Conservation (phyloP, 441 rosid genomes). For the Omphalea diandra region DNA sequence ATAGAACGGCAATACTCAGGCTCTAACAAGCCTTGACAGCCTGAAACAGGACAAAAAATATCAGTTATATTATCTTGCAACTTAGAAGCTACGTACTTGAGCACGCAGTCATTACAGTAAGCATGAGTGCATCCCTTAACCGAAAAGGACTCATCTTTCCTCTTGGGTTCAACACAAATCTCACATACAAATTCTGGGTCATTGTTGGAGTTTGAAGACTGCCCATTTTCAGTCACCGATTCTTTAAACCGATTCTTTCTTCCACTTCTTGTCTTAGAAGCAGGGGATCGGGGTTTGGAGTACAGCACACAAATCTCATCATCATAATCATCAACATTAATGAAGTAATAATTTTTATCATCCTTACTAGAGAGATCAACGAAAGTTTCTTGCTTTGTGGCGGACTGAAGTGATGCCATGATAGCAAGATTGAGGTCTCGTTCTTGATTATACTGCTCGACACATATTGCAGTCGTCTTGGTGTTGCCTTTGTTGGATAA, state of each 20-base stretch:
- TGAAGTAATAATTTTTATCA: background rate
- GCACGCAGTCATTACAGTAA: slow-evolving; percentile 43
- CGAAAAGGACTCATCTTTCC: slow-evolving; percentile 15
- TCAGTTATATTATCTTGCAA: slow-evolving; percentile 42
- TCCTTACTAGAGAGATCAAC: slow-evolving; percentile 11
- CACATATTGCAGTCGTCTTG: slow-evolving; percentile 13
- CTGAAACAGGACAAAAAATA: slow-evolving; percentile 50
- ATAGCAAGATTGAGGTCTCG: slow-evolving; percentile 18
- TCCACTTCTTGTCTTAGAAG: background rate
- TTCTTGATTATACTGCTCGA: slow-evolving; percentile 20
- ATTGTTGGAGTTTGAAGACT: slow-evolving; percentile 15
- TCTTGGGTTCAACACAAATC: slow-evolving; percentile 37
- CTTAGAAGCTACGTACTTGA: slow-evolving; percentile 42
- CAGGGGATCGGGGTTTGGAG: background rate
- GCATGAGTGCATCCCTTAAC: slow-evolving; percentile 42
- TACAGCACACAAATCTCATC: slow-evolving; percentile 10
- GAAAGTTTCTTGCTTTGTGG: background rate
- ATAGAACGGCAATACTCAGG: slow-evolving; percentile 45
- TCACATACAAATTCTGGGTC: slow-evolving; percentile 31
- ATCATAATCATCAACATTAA: slow-evolving; percentile 4
- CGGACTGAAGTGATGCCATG: slow-evolving; percentile 11
- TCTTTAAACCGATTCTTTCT: background rate
- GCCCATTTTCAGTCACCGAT: slow-evolving; percentile 11
- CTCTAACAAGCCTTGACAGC: slow-evolving; percentile 42
- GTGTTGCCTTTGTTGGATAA: slow-evolving; percentile 6